Conservation (phyloP, 139 green algal genomes). For the Pseudopediastrum boryanum region DNA sequence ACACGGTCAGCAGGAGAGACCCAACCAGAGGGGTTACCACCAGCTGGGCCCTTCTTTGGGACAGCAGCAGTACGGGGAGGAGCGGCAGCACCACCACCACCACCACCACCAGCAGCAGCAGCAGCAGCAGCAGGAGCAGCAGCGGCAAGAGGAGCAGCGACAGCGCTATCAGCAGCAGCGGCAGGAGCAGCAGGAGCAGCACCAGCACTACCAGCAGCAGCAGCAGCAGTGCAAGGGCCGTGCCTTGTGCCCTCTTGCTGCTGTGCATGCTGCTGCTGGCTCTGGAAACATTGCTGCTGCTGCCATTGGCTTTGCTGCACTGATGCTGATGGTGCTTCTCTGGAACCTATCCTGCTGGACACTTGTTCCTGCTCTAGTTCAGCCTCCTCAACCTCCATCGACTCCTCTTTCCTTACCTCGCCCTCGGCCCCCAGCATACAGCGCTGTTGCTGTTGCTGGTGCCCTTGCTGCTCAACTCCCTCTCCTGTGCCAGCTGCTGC, state of each 20-base stretch:
- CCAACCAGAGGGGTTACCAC: too few relatives aligned
- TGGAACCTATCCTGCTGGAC: not conserved
- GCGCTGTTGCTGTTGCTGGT: slow-evolving; percentile 1
- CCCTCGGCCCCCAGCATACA: not conserved
- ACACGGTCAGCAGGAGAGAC: slow-evolving; percentile 38
- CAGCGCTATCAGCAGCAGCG: not conserved
- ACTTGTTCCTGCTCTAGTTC: not conserved
- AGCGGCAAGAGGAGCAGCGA: not conserved
- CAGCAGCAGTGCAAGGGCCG: not conserved
- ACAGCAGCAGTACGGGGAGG: not conserved
- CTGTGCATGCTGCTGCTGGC: not conserved
- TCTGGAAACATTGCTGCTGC: not conserved
- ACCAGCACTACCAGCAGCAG: not conserved
- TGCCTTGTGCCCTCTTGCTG: not conserved
- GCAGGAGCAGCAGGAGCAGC: slow-evolving; percentile 5
- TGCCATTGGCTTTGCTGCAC: not conserved
- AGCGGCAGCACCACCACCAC: not conserved
- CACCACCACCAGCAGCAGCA: slow-evolving; percentile 13
- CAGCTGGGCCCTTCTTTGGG: not conserved
- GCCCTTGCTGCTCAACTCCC: not conserved
- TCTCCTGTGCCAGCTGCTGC: slow-evolving; percentile 1
- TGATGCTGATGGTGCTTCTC: not conserved
- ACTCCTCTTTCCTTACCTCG: not conserved
- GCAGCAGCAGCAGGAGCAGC: slow-evolving; percentile 5
- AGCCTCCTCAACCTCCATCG: not conserved